Conservation (phyloP, 1,284 basidiomycete genomes). For the Neotropicomus parvogracilis region DNA sequence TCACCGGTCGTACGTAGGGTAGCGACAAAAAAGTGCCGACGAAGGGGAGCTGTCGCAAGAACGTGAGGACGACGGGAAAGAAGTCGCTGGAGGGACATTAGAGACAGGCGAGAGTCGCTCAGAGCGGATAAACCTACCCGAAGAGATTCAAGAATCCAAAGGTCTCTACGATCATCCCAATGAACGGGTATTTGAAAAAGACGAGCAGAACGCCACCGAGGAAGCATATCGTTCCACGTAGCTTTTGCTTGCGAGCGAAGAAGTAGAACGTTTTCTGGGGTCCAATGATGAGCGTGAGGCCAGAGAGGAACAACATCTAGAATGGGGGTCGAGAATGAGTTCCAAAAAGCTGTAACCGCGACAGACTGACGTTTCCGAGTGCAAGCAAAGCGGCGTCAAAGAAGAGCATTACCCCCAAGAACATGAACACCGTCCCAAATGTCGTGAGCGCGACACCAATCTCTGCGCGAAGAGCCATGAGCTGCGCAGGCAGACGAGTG, state of each 20-base stretch:
- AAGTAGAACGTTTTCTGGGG: constrained; percentile 97
- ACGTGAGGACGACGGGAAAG: constrained; percentile 97
- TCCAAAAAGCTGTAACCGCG: neutral
- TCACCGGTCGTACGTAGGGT: constrained; percentile 76
- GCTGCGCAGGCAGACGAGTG: neutral
- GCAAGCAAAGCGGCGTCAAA: constrained; percentile 98
- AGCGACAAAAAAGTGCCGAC: constrained; percentile 85
- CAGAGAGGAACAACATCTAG: constrained; percentile 88
- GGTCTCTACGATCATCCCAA: constrained; percentile 91
- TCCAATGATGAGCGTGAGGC: constrained; percentile 91
- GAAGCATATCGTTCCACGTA: constrained; percentile 92
- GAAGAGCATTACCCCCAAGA: constrained; percentile 92
- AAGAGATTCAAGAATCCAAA: constrained; percentile 98
- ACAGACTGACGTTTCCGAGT: constrained; percentile 76
- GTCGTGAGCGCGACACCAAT: constrained; percentile 96
- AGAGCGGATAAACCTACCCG: constrained; percentile 61
- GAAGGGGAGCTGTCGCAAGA: constrained; percentile 91
- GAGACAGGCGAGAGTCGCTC: neutral
- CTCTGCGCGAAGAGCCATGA: constrained; percentile 48
- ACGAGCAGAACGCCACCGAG: constrained; percentile 85
- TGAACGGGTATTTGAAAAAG: constrained; percentile 89
- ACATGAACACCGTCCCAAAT: constrained; percentile 95
- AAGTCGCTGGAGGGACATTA: constrained; percentile 72
- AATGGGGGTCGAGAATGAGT: constrained; percentile 8
- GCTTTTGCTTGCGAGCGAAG: constrained; percentile 94